Base-by-base conservation (phyloP, 441 rosid genomes). In the Bruguiera hainesii region DNA sequence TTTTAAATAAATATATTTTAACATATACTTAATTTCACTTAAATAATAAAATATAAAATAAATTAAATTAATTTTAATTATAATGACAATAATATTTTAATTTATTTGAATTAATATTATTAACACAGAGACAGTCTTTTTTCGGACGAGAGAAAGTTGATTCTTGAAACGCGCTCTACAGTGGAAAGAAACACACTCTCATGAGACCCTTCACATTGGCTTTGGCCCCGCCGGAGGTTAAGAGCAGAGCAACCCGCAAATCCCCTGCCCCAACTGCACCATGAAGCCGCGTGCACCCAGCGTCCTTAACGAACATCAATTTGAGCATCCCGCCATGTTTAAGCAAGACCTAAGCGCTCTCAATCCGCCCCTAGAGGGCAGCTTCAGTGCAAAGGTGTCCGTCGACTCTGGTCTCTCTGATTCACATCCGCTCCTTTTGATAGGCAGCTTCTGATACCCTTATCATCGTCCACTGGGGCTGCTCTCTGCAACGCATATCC, bases 351-450 rank as follows among this genome's bases (percentile, higher is more conserved):
- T 68, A 72, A 0, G 80, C 85, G 49, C 83, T 53, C 73, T 84
- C 87, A 7, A 79, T 63, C 48, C 73, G 62, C 6, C 90, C 93
- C 73, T 85, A 85, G 39, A 88, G 84, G 28, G 93, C 85, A 11
- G 90, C 90, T 67, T 37, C 90, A 80, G 31, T 85, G 93, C 74
- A 88, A 70, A 21, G 90, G 81, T 0, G 89, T 84, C 89, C 90
- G 81, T 30, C 90, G 87, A 62, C 84, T 85, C 63, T 88, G 90
- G 60, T 88, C 93, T 51, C 78, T 81, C 23, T 78, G 84, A 52
- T 81, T 81, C 53, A 81, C 84, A 9, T 74, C 68, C 6, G 75
- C 90, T 50, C 90, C 93, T 60, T 76, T 79, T 42, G 79, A 73
- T 1, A 84, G 59, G 76, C 86, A 85, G 52, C 75, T 73, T 79